Percentiles rank a stretch among this genome's conserved stretches.
phyloP scores from a whole-genome alignment of 345 rosid genomes.

The Noccaea caerulescens region DNA sequence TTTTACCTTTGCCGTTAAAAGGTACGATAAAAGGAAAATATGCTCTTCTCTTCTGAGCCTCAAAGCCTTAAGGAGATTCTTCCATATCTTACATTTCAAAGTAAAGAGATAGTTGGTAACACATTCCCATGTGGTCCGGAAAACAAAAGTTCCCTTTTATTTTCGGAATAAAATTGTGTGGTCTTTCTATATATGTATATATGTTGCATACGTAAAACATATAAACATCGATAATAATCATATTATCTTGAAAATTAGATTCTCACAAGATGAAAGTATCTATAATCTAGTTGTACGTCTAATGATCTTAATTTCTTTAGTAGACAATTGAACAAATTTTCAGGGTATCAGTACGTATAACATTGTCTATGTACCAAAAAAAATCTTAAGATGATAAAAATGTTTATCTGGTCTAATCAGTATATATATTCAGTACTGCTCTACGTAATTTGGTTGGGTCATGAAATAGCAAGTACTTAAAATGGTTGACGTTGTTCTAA shows the following conservation, averaged over 20 bases:
- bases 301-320: neutral
- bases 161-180: constrained; percentile 35
- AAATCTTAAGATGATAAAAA: too few relatives aligned
- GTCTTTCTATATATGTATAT: constrained; percentile 2
- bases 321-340: too few relatives aligned
- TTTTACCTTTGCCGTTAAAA: constrained; percentile 38
- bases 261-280: neutral
- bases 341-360: too few relatives aligned
- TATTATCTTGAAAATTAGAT: neutral
- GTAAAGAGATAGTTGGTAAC: constrained; percentile 43
- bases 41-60: constrained; percentile 45
- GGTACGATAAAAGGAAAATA: constrained; percentile 45
- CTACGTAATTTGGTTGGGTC: constrained; percentile 12
- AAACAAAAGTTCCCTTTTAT: constrained; percentile 38
- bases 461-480: constrained; percentile 4
- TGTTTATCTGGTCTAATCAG: constrained; percentile 14
- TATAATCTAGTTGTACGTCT: neutral
- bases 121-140: constrained; percentile 50
- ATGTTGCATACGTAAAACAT: constrained; percentile 25
- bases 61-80: constrained; percentile 45
- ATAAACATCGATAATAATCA: neutral
- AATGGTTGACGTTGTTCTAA: constrained; percentile 11
- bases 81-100: constrained; percentile 41
- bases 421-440: neutral
- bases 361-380: too few relatives aligned